These are phyloP conservation scores for Chlamydomonas incerta DNA, from an alignment of 139 green algal species.

Conservation along the genomic window DNA sequence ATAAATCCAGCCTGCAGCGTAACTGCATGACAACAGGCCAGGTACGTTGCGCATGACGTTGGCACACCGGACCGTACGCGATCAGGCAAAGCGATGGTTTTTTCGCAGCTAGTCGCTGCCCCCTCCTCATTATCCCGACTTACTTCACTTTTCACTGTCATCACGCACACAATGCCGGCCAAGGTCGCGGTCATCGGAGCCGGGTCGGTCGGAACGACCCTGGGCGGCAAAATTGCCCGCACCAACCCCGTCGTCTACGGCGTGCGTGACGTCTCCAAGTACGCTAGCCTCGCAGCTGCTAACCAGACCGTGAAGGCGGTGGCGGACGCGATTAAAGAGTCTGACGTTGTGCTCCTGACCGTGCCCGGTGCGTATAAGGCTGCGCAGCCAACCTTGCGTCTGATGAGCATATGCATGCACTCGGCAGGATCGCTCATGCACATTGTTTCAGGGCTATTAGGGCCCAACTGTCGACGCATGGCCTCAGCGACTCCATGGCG, in stretches of 20 bases:
- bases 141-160: too few species aligned
- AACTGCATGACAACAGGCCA: too few species aligned
- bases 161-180: background rate
- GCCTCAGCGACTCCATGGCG: background rate
- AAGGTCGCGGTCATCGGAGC: slow-evolving; percentile 49
- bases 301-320: slow-evolving; percentile 5
- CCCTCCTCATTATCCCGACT: too few species aligned
- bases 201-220: slow-evolving; percentile 27
- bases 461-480: background rate
- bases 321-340: slow-evolving; percentile 1
- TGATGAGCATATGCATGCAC: background rate
- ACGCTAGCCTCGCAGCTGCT: slow-evolving; percentile 2
- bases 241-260: slow-evolving; percentile 9
- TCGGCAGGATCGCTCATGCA: background rate
- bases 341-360: slow-evolving; percentile 44
- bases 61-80: too few species aligned
- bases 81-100: too few species aligned
- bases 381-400: background rate
- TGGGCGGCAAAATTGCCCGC: slow-evolving; percentile 16
- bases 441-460: background rate
- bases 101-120: too few species aligned
- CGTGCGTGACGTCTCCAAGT: slow-evolving; percentile 11
- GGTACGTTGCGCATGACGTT: too few species aligned
- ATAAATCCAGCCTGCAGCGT: too few species aligned
- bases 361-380: background rate